A percentile compares a stretch with the other conserved stretches of the same genome.
phyloP scores from a whole-genome alignment of 345 rosid species.

The Rhodomyrtus tomentosa region DNA sequence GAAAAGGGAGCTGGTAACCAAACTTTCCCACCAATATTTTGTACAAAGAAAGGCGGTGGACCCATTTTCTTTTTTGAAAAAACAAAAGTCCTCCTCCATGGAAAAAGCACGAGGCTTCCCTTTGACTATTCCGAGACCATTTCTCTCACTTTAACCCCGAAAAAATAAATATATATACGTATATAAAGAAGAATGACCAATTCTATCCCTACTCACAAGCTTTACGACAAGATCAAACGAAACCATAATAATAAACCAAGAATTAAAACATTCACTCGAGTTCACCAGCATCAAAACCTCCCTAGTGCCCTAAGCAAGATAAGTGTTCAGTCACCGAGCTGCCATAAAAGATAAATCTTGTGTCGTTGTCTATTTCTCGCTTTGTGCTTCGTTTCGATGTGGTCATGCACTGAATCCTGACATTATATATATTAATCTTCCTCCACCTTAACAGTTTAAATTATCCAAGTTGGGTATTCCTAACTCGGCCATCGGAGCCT shows the following conservation, averaged over 20 bases:
- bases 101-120: constrained; percentile 5
- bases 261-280: background rate
- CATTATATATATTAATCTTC: background rate
- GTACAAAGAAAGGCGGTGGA: constrained; percentile 3
- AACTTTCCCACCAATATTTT: constrained; percentile 23
- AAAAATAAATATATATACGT: background rate
- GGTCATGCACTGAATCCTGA: no score
- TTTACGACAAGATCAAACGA: background rate
- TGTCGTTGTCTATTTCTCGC: no score
- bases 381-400: no score
- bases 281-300: background rate
- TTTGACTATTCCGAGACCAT: constrained; percentile 17
- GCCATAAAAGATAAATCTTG: background rate
- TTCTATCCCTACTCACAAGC: background rate
- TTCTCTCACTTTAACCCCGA: background rate
- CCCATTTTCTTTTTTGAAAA: constrained; percentile 15
- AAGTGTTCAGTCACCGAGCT: background rate
- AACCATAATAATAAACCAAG: background rate
- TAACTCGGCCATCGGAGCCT: no score
- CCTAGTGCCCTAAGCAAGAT: background rate
- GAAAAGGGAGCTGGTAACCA: constrained; percentile 38
- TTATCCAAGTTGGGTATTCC: background rate
- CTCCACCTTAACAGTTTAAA: background rate
- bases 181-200: background rate
- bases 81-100: constrained; percentile 17